Evolutionary conservation across 2,329 filamentous ascomycete genomes (phyloP).

Genomic region (Graphilbum fragrans): DNA sequence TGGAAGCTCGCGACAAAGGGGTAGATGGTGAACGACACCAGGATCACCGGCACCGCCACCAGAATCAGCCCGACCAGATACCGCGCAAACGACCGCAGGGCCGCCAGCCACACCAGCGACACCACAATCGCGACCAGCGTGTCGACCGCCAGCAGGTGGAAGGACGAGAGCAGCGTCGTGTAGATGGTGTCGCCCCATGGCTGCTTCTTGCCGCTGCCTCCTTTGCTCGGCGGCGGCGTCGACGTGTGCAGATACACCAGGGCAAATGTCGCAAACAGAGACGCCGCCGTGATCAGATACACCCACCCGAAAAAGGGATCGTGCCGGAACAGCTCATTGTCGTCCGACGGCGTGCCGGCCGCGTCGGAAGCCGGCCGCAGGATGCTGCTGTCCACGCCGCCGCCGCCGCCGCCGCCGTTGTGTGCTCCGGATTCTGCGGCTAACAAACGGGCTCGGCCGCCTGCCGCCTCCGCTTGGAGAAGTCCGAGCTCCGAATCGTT

Average conservation of each 20-base stretch:
- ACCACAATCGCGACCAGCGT: slow-evolving; percentile 83
- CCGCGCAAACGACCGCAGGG: slow-evolving; percentile 77
- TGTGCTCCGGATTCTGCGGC: slow-evolving; percentile 17
- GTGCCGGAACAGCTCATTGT: slow-evolving; percentile 63
- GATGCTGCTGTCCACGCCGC: slow-evolving; percentile 20
- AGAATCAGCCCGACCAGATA: slow-evolving; percentile 72
- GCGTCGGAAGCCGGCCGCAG: slow-evolving; percentile 12
- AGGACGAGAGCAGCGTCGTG: slow-evolving; percentile 72
- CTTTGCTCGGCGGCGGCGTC: slow-evolving; percentile 32
- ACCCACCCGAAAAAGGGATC: slow-evolving; percentile 88
- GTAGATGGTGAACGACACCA: slow-evolving; percentile 84
- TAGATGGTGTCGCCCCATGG: slow-evolving; percentile 91
- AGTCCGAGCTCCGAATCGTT: slow-evolving; percentile 35
- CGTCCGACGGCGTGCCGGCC: slow-evolving; percentile 39
- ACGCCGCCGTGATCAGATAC: slow-evolving; percentile 73
- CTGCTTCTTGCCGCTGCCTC: slow-evolving; percentile 34
- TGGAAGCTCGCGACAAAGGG: slow-evolving; percentile 84
- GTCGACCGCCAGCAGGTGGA: slow-evolving; percentile 81
- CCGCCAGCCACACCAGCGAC: slow-evolving; percentile 79
- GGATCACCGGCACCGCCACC: slow-evolving; percentile 71
- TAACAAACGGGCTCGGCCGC: too few relatives aligned
- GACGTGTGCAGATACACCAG: slow-evolving; percentile 85
- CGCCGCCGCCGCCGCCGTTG: slow-evolving; percentile 26
- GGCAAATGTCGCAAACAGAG: slow-evolving; percentile 77
- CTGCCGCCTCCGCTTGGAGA: slow-evolving; percentile 22